Conservation (phyloP, 345 rosid genomes). For the Aethionema arabicum region DNA sequence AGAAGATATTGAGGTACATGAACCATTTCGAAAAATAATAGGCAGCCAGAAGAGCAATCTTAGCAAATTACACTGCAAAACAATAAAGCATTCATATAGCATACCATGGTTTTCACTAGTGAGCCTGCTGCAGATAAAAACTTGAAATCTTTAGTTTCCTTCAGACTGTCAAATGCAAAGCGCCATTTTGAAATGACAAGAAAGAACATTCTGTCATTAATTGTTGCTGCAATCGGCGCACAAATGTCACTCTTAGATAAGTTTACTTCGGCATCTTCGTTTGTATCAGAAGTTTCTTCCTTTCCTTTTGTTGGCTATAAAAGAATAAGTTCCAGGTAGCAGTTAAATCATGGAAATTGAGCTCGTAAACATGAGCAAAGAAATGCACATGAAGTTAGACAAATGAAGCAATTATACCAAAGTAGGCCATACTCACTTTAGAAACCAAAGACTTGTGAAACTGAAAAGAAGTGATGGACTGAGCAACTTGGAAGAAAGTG, state of each 20-base stretch:
- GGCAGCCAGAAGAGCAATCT: slow-evolving; percentile 1
- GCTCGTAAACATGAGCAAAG: not conserved
- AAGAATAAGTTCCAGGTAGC: slow-evolving; percentile 7
- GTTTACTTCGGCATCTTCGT: slow-evolving; percentile 45
- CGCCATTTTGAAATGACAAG: slow-evolving; percentile 87
- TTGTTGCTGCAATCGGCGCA: slow-evolving; percentile 90
- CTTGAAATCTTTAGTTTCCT: slow-evolving; percentile 75
- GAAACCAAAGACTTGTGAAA: slow-evolving; percentile 59
- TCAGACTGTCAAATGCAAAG: slow-evolving; percentile 72
- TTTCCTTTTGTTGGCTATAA: slow-evolving; percentile 47
- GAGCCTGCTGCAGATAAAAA: slow-evolving; percentile 79
- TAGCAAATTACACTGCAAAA: slow-evolving; percentile 6
- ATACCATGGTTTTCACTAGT: slow-evolving; percentile 82
- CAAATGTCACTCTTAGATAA: slow-evolving; percentile 69
- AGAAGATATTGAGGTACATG: slow-evolving; percentile 13
- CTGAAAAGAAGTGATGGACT: slow-evolving; percentile 77
- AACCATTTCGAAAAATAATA: slow-evolving; percentile 15
- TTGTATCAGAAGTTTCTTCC: slow-evolving; percentile 39
- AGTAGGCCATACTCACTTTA: slow-evolving; percentile 51
- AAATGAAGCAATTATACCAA: slow-evolving; percentile 9
- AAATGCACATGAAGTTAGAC: not conserved
- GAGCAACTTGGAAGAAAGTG: slow-evolving; percentile 76
- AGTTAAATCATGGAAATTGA: not conserved
- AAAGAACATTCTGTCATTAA: slow-evolving; percentile 84
- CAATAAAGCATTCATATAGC: slow-evolving; percentile 15